Evolutionary conservation across 139 green algal species (phyloP).

Genomic region (Chlamydomonas incerta): DNA sequence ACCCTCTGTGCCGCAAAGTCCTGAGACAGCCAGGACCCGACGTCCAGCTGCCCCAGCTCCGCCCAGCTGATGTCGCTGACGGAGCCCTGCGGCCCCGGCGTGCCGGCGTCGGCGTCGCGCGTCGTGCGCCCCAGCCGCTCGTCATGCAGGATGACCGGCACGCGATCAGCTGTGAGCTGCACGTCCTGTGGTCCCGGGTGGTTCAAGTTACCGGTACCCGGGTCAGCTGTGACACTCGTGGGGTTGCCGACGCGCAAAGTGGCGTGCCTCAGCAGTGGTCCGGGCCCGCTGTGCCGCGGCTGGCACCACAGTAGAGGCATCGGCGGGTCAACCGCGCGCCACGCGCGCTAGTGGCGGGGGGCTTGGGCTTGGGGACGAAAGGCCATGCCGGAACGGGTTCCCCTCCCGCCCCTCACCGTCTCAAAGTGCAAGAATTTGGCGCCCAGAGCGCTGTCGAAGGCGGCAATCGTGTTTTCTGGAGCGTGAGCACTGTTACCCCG

Average conservation of each 20-base stretch:
- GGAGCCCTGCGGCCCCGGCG: slow-evolving; percentile 4
- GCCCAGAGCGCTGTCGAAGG: slow-evolving; percentile 56
- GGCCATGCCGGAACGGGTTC: no score
- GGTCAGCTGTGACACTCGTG: no score
- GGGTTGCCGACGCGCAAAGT: no score
- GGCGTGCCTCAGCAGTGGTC: no score
- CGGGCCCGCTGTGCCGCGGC: no score
- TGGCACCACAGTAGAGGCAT: no score
- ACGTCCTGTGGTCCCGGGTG: slow-evolving; percentile 47
- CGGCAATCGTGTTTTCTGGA: slow-evolving; percentile 60
- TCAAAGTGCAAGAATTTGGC: slow-evolving; percentile 60
- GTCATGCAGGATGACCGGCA: slow-evolving; percentile 55
- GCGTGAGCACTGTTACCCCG: slow-evolving; percentile 38
- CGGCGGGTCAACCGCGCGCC: no score
- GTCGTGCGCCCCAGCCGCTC: slow-evolving; percentile 52
- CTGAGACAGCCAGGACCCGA: slow-evolving; percentile 52
- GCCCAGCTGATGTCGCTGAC: slow-evolving; percentile 1
- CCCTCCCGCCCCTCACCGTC: no score
- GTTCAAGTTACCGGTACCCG: no score
- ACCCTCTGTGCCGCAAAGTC: slow-evolving; percentile 33
- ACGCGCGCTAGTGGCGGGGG: no score
- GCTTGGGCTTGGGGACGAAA: no score
- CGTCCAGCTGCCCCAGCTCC: slow-evolving; percentile 49
- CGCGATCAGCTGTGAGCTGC: slow-evolving; percentile 58
- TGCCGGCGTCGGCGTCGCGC: background rate